phyloP scores from a whole-genome alignment of 257 asterid genomes.

The Solanum paucissectum region DNA sequence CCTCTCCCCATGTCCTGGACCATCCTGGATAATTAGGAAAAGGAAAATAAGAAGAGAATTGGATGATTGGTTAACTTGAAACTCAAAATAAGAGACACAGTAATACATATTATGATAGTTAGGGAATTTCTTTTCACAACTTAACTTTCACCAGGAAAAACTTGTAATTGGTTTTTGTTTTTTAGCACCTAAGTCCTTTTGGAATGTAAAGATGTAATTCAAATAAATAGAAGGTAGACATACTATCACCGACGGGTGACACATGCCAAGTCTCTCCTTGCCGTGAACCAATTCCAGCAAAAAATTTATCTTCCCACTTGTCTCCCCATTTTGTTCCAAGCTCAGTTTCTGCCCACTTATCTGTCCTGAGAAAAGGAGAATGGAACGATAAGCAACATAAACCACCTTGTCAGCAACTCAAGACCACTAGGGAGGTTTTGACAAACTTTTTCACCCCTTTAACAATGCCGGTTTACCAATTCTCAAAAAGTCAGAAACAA shows the following conservation, averaged over 20 bases:
- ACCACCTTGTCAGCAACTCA: not conserved
- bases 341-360: conserved; percentile 99
- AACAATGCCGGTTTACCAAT: not conserved
- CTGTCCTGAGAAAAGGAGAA: conserved; percentile 62
- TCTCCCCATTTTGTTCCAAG: conserved; percentile 99
- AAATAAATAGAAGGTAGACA: not conserved
- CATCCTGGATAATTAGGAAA: conserved; percentile 41
- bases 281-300: conserved; percentile 87
- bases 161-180: not conserved
- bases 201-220: not conserved
- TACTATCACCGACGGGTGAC: conserved; percentile 66
- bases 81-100: not conserved
- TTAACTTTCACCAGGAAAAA: not conserved
- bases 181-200: not conserved
- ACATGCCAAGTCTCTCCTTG: conserved; percentile 99
- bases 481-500: not conserved
- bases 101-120: not conserved
- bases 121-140: not conserved
- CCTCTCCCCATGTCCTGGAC: conserved; percentile 99
- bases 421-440: not conserved
- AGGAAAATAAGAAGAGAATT: not conserved
- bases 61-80: not conserved
- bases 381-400: not conserved
- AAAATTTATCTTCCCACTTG: conserved; percentile 97
- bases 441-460: not conserved